Evolutionary conservation across 257 asterid genomes (phyloP).

Genomic region (Primulina eburnea): DNA sequence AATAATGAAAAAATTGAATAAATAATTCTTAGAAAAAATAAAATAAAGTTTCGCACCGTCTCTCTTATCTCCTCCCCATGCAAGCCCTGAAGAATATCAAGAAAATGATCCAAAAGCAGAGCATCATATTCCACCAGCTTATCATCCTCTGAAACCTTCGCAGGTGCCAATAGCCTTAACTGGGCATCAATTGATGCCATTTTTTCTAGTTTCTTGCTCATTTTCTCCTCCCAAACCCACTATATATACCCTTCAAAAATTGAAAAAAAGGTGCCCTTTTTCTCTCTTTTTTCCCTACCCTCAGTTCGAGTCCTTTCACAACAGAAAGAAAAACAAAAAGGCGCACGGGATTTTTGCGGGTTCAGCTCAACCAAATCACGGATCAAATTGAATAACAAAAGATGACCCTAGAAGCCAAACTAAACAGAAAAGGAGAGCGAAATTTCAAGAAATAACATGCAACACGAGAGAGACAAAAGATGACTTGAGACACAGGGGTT

Average conservation of each 20-base stretch:
- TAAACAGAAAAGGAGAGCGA: background rate
- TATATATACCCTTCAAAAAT: conserved; percentile 24
- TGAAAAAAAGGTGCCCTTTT: background rate
- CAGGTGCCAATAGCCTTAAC: conserved; percentile 81
- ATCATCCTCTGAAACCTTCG: conserved; percentile 93
- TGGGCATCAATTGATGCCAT: conserved; percentile 98
- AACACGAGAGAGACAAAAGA: conserved; percentile 26
- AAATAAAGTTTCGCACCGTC: conserved; percentile 51
- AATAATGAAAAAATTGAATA: background rate
- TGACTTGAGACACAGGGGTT: conserved; percentile 10
- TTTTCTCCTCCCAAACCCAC: conserved; percentile 20
- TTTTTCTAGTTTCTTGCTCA: conserved; percentile 61
- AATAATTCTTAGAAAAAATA: conserved; percentile 4
- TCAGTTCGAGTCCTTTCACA: background rate
- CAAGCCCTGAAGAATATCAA: conserved; percentile 87
- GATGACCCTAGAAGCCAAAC: conserved; percentile 23
- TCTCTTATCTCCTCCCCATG: conserved; percentile 89
- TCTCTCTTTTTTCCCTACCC: no score
- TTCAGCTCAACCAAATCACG: conserved; percentile 38
- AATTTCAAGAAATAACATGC: conserved; percentile 15
- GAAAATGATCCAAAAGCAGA: conserved; percentile 84
- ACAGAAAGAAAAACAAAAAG: conserved; percentile 17
- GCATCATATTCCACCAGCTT: conserved; percentile 96
- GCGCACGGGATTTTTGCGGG: conserved; percentile 43
- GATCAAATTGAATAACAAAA: conserved; percentile 24